Base-by-base conservation (phyloP, 2,329 filamentous ascomycete species). In the Neopestalotiopsis sp. region DNA sequence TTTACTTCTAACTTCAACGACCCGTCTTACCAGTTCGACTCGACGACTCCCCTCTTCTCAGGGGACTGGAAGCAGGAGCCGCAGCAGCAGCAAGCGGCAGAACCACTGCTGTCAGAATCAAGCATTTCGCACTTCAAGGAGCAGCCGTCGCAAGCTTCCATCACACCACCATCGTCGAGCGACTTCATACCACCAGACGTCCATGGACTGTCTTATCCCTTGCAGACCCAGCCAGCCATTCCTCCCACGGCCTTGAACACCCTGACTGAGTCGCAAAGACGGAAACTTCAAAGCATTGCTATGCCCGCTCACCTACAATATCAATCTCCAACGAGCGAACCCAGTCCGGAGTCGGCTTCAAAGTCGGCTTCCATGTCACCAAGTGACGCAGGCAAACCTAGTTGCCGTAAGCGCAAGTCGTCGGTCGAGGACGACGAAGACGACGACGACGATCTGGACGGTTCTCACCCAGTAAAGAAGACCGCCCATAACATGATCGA, bases 401-500 rank as follows among this genome's bases (percentile, higher is more conserved):
- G 77, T 68, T 85, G 80, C 70, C 86, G 90, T 73, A 94, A 94
- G 81, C 88, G 92, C 73, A 94, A 94, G 81, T 88, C 90, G 0
- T 90, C 90, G 0, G 86, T 85, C 64, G 88, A 89, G n/a, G 76
- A 81, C 14, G 84, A 86, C 4, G 86, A 90, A 28, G 84, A 89
- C 3, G 87, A 89, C n/a, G 88, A 90, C 63, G 88, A 90, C 62
- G 89, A 91, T 38, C 80, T 88, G 65, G 87, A 86, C 73, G 88
- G 84, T 74, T 90, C 86, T 40, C 83, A 85, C 28, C 84, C 84
- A 34, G 76, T 85, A 69, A 98, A 97, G 86, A 98, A 98, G 86
- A 97, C 95, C 40, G 94, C 95, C 2, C 95, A 98, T 82, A 98
- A 98, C 81, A 96, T 98, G 87, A 98, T 98, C 71, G 95, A 98